Evolutionary conservation across 495 filamentous ascomycete species (phyloP), one percentile per base, ranked within the genome.

Genomic region (Monascus purpureus): DNA sequence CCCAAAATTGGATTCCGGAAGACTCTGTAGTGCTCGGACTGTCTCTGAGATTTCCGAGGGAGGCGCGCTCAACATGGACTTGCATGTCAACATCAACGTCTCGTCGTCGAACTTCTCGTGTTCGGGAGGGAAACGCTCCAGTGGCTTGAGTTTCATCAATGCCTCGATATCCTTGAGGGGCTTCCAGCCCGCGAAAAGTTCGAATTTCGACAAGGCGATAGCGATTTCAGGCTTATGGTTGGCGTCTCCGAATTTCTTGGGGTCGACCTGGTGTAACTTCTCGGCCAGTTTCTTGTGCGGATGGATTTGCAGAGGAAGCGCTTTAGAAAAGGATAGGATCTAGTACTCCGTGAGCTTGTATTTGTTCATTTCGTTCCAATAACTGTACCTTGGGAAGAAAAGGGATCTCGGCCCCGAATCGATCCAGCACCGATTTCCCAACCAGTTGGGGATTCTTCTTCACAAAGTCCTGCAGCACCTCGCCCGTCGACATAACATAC

Each of bases 211-310:
- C 0, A 87, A 53, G 0, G 80, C 77, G 9, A 90, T 59, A 3
- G 80, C 80, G 19, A 88, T 87, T 46, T 90, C 82, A 1, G 82
- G 81, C 50, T 88, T 87, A 53, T 86, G 78, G 49, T 85, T 88
- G 12, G 63, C 55, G 39, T 90, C 80, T 6, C 68, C 68, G 46
- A 77, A 86, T 31, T 68, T 65, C 7, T 72, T 47, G 0, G 78
- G 75, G 39, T 84, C 68, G 41, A 72, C 35, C 34, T 63, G 42
- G 53, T 83, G 73, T 2, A 86, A 60, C 38, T 74, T 59, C 8
- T 56, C 48, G 0, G 80, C 68, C 4, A 88, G 67, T 2, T 59
- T 49, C 37, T 77, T 77, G 53, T 84, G 63, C 7, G 79, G 82
- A 38, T 87, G 82, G 17, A 86, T 68, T 47, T 90, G 82, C n/a